Evolutionary conservation across 148 eudicot genomes (phyloP).

Genomic region (Cornus controversa): DNA sequence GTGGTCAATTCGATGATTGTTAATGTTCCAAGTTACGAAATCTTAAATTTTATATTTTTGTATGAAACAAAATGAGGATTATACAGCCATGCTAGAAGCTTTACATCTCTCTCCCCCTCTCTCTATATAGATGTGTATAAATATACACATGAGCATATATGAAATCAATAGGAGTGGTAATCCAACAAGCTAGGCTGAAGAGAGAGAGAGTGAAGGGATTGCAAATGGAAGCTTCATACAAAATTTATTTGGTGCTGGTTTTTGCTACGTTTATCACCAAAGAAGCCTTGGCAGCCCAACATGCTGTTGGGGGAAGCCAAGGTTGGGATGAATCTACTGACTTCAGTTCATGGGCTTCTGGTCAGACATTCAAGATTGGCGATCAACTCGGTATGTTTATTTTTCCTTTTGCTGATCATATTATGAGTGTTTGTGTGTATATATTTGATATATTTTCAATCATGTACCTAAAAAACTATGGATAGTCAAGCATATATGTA

Average conservation of each 20-base stretch:
- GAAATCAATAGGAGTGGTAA: background rate
- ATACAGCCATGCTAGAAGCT: no score
- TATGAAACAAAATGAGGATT: no score
- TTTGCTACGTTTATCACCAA: background rate
- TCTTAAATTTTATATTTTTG: no score
- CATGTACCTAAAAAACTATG: no score
- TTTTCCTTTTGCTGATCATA: background rate
- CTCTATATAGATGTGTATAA: background rate
- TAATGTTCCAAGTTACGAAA: no score
- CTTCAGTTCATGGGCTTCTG: constrained; percentile 57
- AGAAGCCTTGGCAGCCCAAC: constrained; percentile 30
- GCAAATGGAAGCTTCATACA: constrained; percentile 11
- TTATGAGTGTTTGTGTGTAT: no score
- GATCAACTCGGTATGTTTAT: constrained; percentile 53
- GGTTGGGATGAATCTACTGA: constrained; percentile 76
- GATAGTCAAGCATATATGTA: no score
- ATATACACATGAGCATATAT: no score
- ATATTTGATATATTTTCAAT: no score
- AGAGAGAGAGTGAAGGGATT: background rate
- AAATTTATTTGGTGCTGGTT: constrained; percentile 1
- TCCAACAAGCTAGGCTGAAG: background rate
- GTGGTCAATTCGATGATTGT: no score
- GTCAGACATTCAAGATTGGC: constrained; percentile 61
- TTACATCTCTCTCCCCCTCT: no score
- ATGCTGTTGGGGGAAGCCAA: constrained; percentile 67